A percentile compares a stretch with the other conserved stretches of the same genome.
Conservation (phyloP, 352 stramenopile genomes). For the Blastocystis sp. region DNA sequence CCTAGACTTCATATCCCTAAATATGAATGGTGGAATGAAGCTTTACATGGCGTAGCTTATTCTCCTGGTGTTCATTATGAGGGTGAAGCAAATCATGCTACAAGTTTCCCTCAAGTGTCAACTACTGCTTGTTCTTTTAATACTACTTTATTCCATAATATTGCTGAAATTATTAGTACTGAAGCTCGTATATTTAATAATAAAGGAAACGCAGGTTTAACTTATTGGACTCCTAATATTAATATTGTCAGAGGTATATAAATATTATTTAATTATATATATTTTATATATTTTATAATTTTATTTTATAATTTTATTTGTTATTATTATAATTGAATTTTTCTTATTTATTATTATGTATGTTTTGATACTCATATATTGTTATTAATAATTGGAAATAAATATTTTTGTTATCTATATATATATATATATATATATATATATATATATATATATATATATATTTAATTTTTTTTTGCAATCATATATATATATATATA, state of each 20-base stretch:
- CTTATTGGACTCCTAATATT: slow-evolving; percentile 76
- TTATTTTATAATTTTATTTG: too few species aligned
- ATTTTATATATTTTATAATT: too few species aligned
- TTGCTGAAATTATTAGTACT: slow-evolving; percentile 60
- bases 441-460: too few species aligned
- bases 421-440: too few species aligned
- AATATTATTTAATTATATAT: background rate
- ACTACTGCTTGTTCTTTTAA: slow-evolving; percentile 68
- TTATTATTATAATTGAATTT: too few species aligned
- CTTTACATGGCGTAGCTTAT: slow-evolving; percentile 66
- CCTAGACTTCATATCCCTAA: slow-evolving; percentile 49
- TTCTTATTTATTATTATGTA: too few species aligned
- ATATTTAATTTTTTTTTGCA: too few species aligned
- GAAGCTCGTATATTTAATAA: slow-evolving; percentile 62
- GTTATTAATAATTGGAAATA: too few species aligned
- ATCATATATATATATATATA: too few species aligned
- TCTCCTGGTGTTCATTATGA: slow-evolving; percentile 56
- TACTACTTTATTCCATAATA: slow-evolving; percentile 51
- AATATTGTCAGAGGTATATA: slow-evolving; percentile 61
- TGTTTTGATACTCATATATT: too few species aligned
- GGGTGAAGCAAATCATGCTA: slow-evolving; percentile 47
- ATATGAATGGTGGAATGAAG: slow-evolving; percentile 77
- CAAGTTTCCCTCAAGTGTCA: slow-evolving; percentile 67
- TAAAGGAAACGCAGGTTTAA: slow-evolving; percentile 56
- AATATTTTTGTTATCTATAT: too few species aligned